Conservation (phyloP, 345 rosid species). For the Lagerstroemia speciosa region DNA sequence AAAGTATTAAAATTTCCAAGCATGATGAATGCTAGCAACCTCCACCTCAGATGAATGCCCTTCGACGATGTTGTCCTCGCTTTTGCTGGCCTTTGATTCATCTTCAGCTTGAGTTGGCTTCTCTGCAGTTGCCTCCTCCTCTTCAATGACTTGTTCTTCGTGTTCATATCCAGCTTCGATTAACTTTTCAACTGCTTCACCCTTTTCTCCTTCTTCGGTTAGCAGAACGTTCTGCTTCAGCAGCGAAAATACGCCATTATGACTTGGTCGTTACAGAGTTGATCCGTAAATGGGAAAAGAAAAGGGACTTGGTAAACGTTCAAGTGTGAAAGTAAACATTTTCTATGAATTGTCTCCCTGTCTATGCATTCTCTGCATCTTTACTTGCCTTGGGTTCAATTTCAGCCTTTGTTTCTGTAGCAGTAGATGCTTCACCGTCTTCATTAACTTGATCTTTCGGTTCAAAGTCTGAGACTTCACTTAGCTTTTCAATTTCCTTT, state of each 20-base stretch:
- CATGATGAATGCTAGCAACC: background rate
- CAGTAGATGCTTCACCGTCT: background rate
- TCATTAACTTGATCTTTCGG: slow-evolving; percentile 8
- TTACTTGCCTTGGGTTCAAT: slow-evolving; percentile 9
- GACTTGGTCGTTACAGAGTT: background rate
- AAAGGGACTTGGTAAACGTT: background rate
- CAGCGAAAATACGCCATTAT: background rate
- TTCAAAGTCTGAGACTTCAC: slow-evolving; percentile 7
- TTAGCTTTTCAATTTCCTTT: background rate
- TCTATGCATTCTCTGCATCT: background rate
- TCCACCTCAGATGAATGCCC: slow-evolving; percentile 7
- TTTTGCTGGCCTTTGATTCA: background rate
- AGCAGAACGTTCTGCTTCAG: background rate
- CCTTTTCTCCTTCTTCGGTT: background rate
- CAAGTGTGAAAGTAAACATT: background rate
- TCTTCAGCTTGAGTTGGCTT: slow-evolving; percentile 5
- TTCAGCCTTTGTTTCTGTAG: background rate
- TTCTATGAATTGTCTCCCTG: slow-evolving; percentile 4
- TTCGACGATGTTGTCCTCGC: background rate
- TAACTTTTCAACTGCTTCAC: background rate
- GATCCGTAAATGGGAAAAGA: background rate
- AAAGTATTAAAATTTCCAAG: background rate
- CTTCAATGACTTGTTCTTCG: slow-evolving; percentile 1
- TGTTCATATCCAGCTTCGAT: no score
- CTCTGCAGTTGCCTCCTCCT: background rate